A percentile compares a stretch with the other conserved stretches of the same genome.
phyloP scores from a whole-genome alignment of 306 rosid genomes.

The Astragalus glycyphyllos region DNA sequence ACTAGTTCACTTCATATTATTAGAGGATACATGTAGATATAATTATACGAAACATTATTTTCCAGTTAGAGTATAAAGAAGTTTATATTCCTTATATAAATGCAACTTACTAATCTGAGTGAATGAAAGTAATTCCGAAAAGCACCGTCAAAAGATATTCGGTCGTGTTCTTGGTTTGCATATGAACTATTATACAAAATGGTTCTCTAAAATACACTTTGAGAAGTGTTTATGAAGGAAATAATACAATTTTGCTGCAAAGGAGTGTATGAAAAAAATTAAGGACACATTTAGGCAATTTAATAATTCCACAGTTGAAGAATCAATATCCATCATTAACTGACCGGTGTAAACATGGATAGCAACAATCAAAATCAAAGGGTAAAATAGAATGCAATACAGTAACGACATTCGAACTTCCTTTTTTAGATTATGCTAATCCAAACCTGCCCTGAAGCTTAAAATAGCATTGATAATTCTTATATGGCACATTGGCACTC shows the following conservation, averaged over 20 bases:
- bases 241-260: background rate
- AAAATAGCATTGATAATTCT: background rate
- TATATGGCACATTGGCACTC: background rate
- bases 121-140: conserved; percentile 27
- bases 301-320: conserved; percentile 28
- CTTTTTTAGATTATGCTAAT: conserved; percentile 13
- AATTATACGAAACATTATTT: conserved; percentile 13
- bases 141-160: conserved; percentile 13
- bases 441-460: background rate
- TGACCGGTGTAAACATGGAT: background rate
- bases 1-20: conserved; percentile 2
- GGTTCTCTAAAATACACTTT: conserved; percentile 27
- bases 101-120: background rate
- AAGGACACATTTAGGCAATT: conserved; percentile 9
- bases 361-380: conserved; percentile 31
- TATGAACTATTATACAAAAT: conserved; percentile 12
- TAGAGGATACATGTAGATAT: background rate
- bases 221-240: conserved; percentile 6
- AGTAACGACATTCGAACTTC: conserved; percentile 34
- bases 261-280: background rate
- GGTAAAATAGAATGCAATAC: conserved; percentile 1
- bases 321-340: conserved; percentile 26
- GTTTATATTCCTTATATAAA: conserved; percentile 17
- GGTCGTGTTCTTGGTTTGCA: conserved; percentile 15
- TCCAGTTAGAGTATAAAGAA: background rate